Percentiles rank a stretch among this genome's conserved stretches.
Evolutionary conservation across 805 yeast genomes (phyloP).

Genomic region (Metschnikowia picachoensis): DNA sequence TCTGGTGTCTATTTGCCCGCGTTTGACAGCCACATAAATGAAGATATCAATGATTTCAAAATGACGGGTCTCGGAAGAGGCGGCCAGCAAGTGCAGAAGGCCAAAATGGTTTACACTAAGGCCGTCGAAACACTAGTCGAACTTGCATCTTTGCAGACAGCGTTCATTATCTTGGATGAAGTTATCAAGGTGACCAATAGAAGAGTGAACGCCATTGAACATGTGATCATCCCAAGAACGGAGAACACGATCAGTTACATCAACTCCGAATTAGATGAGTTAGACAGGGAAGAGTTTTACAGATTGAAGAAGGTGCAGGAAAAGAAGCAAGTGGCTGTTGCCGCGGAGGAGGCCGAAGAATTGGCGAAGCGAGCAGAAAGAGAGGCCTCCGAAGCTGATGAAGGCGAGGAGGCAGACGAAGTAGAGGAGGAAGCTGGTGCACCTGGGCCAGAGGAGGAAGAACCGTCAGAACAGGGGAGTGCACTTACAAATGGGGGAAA

Average conservation of each 20-base stretch:
- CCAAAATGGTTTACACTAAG: slow-evolving; percentile 86
- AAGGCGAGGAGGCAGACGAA: slow-evolving; percentile 15
- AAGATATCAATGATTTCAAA: slow-evolving; percentile 86
- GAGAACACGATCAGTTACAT: slow-evolving; percentile 90
- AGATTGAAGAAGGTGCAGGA: slow-evolving; percentile 94
- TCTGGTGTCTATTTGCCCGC: slow-evolving; percentile 94
- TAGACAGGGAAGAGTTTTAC: slow-evolving; percentile 97
- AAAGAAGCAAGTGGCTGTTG: slow-evolving; percentile 80
- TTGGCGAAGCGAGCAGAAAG: slow-evolving; percentile 18
- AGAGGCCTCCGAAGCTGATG: slow-evolving; percentile 20
- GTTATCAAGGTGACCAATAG: slow-evolving; percentile 97
- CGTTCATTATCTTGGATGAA: slow-evolving; percentile 93
- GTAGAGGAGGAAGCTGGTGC: slow-evolving; percentile 17
- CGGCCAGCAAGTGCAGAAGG: slow-evolving; percentile 96
- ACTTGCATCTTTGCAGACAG: slow-evolving; percentile 93
- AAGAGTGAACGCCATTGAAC: slow-evolving; percentile 98
- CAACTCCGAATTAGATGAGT: slow-evolving; percentile 93
- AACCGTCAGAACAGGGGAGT: not conserved
- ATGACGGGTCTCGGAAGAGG: slow-evolving; percentile 97
- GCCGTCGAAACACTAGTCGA: slow-evolving; percentile 98
- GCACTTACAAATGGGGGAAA: slow-evolving; percentile 5
- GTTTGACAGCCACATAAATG: slow-evolving; percentile 81
- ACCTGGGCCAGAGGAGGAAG: slow-evolving; percentile 3
- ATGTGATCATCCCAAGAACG: slow-evolving; percentile 95
- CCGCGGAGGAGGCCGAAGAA: slow-evolving; percentile 57